Conservation (phyloP, 345 rosid genomes). For the Eucalyptus cloeziana region DNA sequence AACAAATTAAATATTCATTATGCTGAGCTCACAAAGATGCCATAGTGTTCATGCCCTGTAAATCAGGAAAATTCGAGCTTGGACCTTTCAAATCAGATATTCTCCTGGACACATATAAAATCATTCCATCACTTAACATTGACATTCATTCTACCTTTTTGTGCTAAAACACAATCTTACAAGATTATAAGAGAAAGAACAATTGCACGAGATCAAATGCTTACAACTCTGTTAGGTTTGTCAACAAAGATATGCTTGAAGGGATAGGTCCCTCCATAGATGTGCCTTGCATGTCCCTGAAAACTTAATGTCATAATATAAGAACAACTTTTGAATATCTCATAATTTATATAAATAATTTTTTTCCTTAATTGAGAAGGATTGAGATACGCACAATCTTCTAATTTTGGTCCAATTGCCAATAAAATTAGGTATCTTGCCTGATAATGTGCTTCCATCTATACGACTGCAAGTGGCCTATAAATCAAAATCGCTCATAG, state of each 20-base stretch:
- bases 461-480: conserved; percentile 39
- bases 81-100: too few relatives aligned
- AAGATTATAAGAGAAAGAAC: background rate
- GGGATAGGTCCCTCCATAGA: conserved; percentile 87
- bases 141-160: too few relatives aligned
- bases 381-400: background rate
- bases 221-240: conserved; percentile 24
- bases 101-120: too few relatives aligned
- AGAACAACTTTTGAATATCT: background rate
- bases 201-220: too few relatives aligned
- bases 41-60: background rate
- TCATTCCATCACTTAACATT: too few relatives aligned
- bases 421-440: conserved; percentile 62
- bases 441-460: conserved; percentile 62
- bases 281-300: conserved; percentile 75
- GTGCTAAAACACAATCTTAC: too few relatives aligned
- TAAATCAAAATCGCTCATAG: background rate
- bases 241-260: conserved; percentile 35
- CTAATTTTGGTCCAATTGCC: conserved; percentile 51
- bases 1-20: background rate
- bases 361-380: background rate
- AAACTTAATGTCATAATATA: background rate
- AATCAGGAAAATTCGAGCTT: too few relatives aligned
- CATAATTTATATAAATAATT: background rate
- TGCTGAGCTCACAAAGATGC: conserved; percentile 24